Percentiles rank a stretch among this genome's conserved stretches.
Evolutionary conservation across 805 yeast species (phyloP).

Genomic region (Vanderwaltozyma yarrowii): DNA sequence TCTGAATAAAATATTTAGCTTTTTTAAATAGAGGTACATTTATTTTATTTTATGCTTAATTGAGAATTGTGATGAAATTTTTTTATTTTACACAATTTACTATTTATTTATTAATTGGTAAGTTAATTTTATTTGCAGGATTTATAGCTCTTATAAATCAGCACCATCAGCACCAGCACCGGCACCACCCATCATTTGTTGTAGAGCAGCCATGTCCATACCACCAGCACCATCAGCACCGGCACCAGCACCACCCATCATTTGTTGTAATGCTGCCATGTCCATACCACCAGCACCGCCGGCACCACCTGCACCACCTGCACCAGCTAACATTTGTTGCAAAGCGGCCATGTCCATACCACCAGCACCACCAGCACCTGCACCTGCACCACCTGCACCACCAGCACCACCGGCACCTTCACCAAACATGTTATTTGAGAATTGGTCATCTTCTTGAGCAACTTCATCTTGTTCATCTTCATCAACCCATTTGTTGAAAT

Average conservation of each 20-base stretch:
- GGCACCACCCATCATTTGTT: constrained; percentile 12
- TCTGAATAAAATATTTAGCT: no score
- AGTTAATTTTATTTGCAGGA: no score
- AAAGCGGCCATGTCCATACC: constrained; percentile 22
- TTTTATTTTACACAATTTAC: no score
- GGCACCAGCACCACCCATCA: constrained; percentile 31
- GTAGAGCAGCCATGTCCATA: constrained; percentile 15
- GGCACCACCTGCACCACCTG: constrained; percentile 23
- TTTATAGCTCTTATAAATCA: background rate
- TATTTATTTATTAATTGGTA: no score
- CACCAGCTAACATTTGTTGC: constrained; percentile 11
- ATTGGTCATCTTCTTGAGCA: constrained; percentile 28
- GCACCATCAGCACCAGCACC: constrained; percentile 23
- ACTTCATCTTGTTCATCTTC: constrained; percentile 91
- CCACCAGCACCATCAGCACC: constrained; percentile 30
- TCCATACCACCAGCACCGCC: constrained; percentile 23
- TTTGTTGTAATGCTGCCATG: constrained; percentile 3
- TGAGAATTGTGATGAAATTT: no score
- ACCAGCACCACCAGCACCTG: constrained; percentile 28
- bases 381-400: constrained; percentile 32
- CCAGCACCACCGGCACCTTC: constrained; percentile 24
- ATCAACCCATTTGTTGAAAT: constrained; percentile 96
- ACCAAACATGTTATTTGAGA: constrained; percentile 33
- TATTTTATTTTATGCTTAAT: no score
- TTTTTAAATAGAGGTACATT: no score